Evolutionary conservation across 441 rosid species (phyloP).

Genomic region (Croton setiger): DNA sequence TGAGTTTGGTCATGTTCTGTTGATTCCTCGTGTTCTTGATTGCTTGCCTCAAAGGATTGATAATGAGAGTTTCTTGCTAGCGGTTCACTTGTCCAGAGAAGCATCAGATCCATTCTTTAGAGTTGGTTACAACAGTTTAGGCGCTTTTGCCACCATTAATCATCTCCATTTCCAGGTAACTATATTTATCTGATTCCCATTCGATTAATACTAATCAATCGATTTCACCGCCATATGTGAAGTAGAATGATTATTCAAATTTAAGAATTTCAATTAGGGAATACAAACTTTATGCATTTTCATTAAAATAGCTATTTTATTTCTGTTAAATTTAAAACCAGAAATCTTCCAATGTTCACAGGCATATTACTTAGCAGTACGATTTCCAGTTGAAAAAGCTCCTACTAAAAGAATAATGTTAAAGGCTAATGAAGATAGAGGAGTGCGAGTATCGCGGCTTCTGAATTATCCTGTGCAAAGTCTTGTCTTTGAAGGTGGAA

Average conservation of each 20-base stretch:
- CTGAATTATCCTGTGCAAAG: constrained; percentile 60
- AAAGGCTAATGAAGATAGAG: constrained; percentile 18
- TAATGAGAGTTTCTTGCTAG: constrained; percentile 63
- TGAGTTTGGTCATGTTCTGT: constrained; percentile 76
- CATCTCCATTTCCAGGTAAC: constrained; percentile 85
- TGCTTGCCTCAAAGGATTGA: constrained; percentile 83
- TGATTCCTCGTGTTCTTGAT: constrained; percentile 71
- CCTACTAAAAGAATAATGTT: constrained; percentile 41
- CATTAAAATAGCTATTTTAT: no score
- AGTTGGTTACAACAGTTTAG: constrained; percentile 82
- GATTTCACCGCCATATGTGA: background rate
- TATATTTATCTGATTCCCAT: background rate
- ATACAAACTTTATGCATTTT: no score
- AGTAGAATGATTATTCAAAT: no score
- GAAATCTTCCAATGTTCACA: constrained; percentile 17
- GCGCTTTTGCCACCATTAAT: constrained; percentile 85
- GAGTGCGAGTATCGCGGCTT: constrained; percentile 54
- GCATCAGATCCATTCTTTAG: constrained; percentile 70
- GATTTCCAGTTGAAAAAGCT: constrained; percentile 78
- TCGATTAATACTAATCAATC: background rate
- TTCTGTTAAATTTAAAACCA: no score
- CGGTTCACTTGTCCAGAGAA: constrained; percentile 61
- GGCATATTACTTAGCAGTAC: constrained; percentile 73
- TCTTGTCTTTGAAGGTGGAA: constrained; percentile 64
- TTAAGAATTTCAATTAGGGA: no score